Evolutionary conservation across 2,329 filamentous ascomycete genomes (phyloP).

Genomic region (Trichoderma pleuroti): DNA sequence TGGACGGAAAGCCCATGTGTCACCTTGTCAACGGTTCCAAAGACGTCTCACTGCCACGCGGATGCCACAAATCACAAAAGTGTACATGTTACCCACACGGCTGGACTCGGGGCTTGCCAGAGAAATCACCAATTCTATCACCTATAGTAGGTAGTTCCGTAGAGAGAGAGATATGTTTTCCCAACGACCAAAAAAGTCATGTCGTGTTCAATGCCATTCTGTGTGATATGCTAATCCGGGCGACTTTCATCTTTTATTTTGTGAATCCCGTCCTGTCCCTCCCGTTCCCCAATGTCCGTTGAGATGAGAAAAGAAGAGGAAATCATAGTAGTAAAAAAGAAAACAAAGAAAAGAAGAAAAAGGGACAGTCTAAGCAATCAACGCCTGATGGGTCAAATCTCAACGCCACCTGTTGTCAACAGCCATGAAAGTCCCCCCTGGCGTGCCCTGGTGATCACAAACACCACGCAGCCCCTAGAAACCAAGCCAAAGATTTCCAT

Average conservation of each 20-base stretch:
- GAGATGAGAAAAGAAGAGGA: not conserved
- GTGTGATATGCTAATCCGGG: constrained; percentile 7
- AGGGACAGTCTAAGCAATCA: constrained; percentile 11
- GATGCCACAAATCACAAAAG: not conserved
- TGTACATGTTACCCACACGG: not conserved
- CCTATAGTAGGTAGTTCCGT: not conserved
- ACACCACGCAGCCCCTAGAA: not conserved
- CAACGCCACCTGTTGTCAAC: constrained; percentile 15
- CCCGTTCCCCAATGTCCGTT: not conserved
- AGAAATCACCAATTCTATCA: constrained; percentile 6
- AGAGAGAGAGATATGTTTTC: too few relatives aligned
- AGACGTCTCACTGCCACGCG: not conserved
- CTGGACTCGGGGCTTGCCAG: not conserved
- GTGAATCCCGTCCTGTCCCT: constrained; percentile 11
- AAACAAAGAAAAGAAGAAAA: not conserved
- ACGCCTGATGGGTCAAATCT: constrained; percentile 12
- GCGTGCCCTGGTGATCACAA: not conserved
- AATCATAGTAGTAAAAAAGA: not conserved
- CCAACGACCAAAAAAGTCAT: not conserved
- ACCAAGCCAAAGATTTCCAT: constrained; percentile 2
- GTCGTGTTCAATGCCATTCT: constrained; percentile 8
- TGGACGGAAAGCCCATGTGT: not conserved
- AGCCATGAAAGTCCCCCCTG: constrained; percentile 6
- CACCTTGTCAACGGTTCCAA: not conserved
- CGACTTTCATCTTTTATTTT: constrained; percentile 1